Evolutionary conservation across 2,329 filamentous ascomycete species (phyloP).

Genomic region (Apiospora phragmitis): DNA sequence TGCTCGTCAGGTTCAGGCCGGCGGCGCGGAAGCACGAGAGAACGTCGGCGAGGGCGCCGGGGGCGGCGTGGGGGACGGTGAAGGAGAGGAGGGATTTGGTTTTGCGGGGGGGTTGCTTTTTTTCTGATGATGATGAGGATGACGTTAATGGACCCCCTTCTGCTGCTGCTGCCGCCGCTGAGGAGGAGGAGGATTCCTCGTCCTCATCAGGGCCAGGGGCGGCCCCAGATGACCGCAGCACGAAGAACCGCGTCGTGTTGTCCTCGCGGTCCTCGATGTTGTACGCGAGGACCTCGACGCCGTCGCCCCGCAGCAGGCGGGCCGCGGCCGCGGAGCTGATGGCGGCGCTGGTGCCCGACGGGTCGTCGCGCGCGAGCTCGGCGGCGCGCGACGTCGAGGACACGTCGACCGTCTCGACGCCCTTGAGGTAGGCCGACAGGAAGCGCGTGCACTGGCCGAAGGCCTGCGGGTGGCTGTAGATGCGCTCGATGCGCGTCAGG

Average conservation of each 20-base stretch:
- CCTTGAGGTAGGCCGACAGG: slow-evolving; percentile 67
- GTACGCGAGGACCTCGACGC: slow-evolving; percentile 67
- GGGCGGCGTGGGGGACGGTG: slow-evolving; percentile 72
- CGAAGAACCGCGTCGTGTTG: slow-evolving; percentile 79
- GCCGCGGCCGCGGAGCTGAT: slow-evolving; percentile 78
- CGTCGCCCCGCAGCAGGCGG: slow-evolving; percentile 52
- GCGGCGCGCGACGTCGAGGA: slow-evolving; percentile 82
- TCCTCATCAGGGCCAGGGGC: too few relatives aligned
- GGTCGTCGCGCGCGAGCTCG: slow-evolving; percentile 66
- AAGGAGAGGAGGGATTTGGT: slow-evolving; percentile 79
- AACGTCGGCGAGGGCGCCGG: slow-evolving; percentile 81
- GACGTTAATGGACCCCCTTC: slow-evolving; percentile 15
- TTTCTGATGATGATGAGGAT: slow-evolving; percentile 23
- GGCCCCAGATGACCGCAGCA: slow-evolving; percentile 51
- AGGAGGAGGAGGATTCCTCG: too few relatives aligned
- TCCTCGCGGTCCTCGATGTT: slow-evolving; percentile 73
- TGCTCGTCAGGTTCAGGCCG: slow-evolving; percentile 82
- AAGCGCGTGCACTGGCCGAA: slow-evolving; percentile 88
- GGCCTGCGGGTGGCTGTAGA: slow-evolving; percentile 94
- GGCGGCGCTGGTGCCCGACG: slow-evolving; percentile 66
- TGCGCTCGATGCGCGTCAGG: slow-evolving; percentile 65
- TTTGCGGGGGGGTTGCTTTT: background rate
- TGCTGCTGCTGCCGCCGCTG: too few relatives aligned
- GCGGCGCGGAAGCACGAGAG: slow-evolving; percentile 75
- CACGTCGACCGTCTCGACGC: slow-evolving; percentile 78